Evolutionary conservation across 768 basidiomycete genomes (phyloP), one percentile per base, ranked within the genome.

Genomic region (Leccinum longicurvipes): DNA sequence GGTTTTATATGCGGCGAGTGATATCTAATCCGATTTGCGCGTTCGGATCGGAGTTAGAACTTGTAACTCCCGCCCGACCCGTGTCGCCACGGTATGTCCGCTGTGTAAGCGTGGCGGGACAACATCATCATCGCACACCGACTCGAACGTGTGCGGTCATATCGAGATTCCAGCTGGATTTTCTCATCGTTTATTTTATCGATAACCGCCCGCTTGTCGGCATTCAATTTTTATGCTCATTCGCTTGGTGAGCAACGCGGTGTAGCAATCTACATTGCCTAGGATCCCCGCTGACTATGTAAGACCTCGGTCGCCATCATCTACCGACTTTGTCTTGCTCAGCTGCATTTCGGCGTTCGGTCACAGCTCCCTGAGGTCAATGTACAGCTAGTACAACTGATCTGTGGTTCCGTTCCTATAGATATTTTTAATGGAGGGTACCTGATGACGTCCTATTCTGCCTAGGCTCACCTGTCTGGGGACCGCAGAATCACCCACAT

Each of bases 41-140:
- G 60, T 27, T 66, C 64, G 57, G 67, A 68, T 67, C 66, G 61
- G 67, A 68, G 66, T 39, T 68, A 41, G 59, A 68, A 66, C 41
- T 39, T 39, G 3, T n/a, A 47, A 52, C 42, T n/a, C 15, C 32
- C 15, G 1, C 3, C 64, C 58, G 56, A 51, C 46, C 49, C 19
- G 58, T 44, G 57, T 62, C 62, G 62, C 25, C 28, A 32, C 49
- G 19, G 49, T 59, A 29, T 9, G 41, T 41, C 34, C 32, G 25
- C 55, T 31, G 15, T 39, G 17, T 47, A 21, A 9, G 14, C 51
- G 11, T 50, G 32, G 51, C 51, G 56, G 56, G 57, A 55, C n/a
- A n/a, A n/a, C n/a, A n/a, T n/a, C n/a, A n/a, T 34, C 60, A 63
- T 63, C 50, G 61, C 55, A 39, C 36, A 24, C 41, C 23, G 29